These are phyloP conservation scores for Cercospora beticola DNA, from an alignment of 2,329 filamentous ascomycete species.

Conservation along the genomic window DNA sequence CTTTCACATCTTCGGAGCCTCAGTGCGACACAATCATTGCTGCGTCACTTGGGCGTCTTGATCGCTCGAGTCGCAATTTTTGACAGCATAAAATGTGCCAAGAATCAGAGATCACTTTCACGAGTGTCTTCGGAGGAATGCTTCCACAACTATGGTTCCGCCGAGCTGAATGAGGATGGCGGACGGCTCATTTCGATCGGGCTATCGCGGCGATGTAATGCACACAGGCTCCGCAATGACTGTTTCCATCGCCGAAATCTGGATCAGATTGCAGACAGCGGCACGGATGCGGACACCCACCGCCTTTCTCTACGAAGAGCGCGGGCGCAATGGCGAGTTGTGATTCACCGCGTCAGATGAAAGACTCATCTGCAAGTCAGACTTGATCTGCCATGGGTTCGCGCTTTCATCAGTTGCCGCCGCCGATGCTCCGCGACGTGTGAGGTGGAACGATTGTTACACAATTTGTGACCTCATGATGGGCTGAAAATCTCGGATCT, in stretches of 20 bases:
- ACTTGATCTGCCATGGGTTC: not conserved
- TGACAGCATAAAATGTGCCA: not conserved
- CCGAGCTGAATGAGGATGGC: not conserved
- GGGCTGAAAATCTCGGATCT: slow-evolving; percentile 5
- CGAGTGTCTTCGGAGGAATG: not conserved
- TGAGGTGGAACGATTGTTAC: not conserved
- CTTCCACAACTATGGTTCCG: not conserved
- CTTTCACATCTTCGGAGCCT: not conserved
- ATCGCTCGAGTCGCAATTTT: not conserved
- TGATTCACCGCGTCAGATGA: not conserved
- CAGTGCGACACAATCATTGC: not conserved
- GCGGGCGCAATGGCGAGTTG: not conserved
- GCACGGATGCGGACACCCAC: not conserved
- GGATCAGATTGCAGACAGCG: not conserved
- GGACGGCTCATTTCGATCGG: not conserved
- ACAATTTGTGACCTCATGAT: not conserved
- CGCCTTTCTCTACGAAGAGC: not conserved
- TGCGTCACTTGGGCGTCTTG: not conserved
- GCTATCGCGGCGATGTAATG: not conserved
- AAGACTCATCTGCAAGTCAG: not conserved
- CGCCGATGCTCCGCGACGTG: too few species aligned
- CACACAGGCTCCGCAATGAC: not conserved
- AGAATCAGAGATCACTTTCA: not conserved
- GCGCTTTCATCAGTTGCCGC: not conserved
- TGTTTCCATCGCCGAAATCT: not conserved